Percentiles rank a stretch among this genome's conserved stretches.
phyloP scores from a whole-genome alignment of 352 stramenopile genomes.

The Pythium phragmiticola region DNA sequence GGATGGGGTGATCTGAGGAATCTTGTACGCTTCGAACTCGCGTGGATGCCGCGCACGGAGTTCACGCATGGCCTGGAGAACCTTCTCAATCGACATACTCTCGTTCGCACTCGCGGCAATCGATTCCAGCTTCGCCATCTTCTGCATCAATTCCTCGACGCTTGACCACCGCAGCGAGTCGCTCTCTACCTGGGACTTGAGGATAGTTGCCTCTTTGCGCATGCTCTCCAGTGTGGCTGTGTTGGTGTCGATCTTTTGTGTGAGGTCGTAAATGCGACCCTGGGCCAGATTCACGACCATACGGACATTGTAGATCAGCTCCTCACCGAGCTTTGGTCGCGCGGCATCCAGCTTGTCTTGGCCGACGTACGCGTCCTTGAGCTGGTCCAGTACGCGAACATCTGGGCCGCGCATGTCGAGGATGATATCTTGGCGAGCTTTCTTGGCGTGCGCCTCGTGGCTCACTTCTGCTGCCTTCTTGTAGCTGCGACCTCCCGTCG shows the following conservation, averaged over 20 bases:
- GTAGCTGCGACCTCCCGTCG: conserved; percentile 43
- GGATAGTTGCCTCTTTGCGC: conserved; percentile 65
- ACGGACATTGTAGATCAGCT: conserved; percentile 91
- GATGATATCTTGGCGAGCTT: conserved; percentile 66
- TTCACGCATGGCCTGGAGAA: conserved; percentile 41
- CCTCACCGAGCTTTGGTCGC: conserved; percentile 82
- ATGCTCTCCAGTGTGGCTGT: conserved; percentile 46
- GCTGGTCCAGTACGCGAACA: conserved; percentile 65
- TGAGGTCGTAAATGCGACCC: conserved; percentile 74
- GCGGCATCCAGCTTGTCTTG: conserved; percentile 38
- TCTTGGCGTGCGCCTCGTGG: conserved; percentile 46
- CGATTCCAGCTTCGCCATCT: conserved; percentile 41
- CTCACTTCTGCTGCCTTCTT: conserved; percentile 69
- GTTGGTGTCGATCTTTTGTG: conserved; percentile 63
- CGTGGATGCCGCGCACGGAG: conserved; percentile 48
- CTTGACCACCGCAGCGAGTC: conserved; percentile 51
- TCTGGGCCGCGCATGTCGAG: conserved; percentile 89
- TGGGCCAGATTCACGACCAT: conserved; percentile 87
- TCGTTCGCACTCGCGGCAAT: conserved; percentile 25
- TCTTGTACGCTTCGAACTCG: conserved; percentile 76
- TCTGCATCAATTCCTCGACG: conserved; percentile 49
- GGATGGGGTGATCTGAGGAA: conserved; percentile 68
- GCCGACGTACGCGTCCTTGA: conserved; percentile 66
- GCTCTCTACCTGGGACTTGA: conserved; percentile 55
- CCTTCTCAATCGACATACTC: conserved; percentile 33